Percentiles rank a stretch among this genome's conserved stretches.
Evolutionary conservation across 2,329 filamentous ascomycete genomes (phyloP).

Genomic region (Aureobasidium lini): DNA sequence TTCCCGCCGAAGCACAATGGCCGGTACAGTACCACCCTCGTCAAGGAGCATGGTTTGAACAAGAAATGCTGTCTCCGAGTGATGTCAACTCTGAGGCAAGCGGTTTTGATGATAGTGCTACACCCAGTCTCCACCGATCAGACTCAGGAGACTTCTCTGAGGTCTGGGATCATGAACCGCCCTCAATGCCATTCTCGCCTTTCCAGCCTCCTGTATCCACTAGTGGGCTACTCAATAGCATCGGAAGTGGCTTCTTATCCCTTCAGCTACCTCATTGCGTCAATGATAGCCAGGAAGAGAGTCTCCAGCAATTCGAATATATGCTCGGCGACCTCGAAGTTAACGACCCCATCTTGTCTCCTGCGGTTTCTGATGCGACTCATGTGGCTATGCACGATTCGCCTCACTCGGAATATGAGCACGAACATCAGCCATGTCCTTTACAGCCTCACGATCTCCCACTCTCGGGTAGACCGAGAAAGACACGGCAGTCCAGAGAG

Average conservation of each 20-base stretch:
- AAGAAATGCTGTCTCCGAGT: background rate
- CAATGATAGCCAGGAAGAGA: background rate
- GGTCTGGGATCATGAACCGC: conserved; percentile 1
- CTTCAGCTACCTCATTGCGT: background rate
- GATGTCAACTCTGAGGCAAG: conserved; percentile 1
- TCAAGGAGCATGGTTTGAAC: background rate
- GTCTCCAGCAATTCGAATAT: background rate
- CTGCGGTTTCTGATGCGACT: background rate
- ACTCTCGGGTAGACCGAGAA: background rate
- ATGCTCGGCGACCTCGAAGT: background rate
- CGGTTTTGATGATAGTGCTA: background rate
- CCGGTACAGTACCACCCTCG: background rate
- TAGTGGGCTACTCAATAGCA: background rate
- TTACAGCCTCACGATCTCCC: background rate
- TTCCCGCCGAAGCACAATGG: background rate
- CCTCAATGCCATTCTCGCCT: background rate
- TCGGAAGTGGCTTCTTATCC: background rate
- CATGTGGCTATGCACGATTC: background rate
- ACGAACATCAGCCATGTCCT: background rate
- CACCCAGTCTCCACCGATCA: conserved; percentile 1
- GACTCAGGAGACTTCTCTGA: conserved; percentile 6
- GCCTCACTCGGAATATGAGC: background rate
- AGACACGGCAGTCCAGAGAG: background rate
- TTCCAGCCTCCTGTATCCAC: background rate
- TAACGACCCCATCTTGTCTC: background rate